Base-by-base conservation (phyloP, 305 asterid species). In the Solanum chacoense region DNA sequence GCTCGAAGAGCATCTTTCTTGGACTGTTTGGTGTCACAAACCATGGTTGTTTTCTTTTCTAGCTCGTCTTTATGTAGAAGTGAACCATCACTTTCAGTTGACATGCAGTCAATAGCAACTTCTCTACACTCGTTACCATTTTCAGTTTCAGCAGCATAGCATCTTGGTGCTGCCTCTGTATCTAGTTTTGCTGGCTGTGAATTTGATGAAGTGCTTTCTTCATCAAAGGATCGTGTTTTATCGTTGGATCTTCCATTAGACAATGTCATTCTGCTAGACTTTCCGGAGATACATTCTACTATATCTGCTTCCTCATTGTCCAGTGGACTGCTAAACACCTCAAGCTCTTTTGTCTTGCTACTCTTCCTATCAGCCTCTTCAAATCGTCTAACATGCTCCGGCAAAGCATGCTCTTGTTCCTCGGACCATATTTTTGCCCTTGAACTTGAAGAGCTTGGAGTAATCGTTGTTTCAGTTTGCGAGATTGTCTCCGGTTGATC, bases 401-500 rank as follows among this genome's bases (percentile, higher is more conserved):
- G 87, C 77, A 93, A 75, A 87, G 80, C 65, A 85, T 90, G 90
- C 24, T 87, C 93, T 72, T 67, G 93, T 63, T 91, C 94, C 77
- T 89, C 92, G 2, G 89, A 89, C 40, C 71, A 90, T 37, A 91
- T 79, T 77, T 88, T 91, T 84, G 90, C 89, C 35, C 87, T 78
- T 63, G 90, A 88, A 22, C 90, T 84, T 75, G 94, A 91, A 74
- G 69, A 42, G 26, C 89, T 92, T 55, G 90, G 89, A 32, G 91
- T 88, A 74, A 86, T 88, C 24, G 76, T 75, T 87, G 92, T 91
- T 87, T 89, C 94, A 55, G 91, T 93, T 18, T 88, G 94, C 4
- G 91, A 91, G 6, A 93, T 92, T 40, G 95, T 87, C 55, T 91
- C 94, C 0, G 88, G 87, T 65, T 85, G 93, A 83, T 90, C 91